phyloP scores from a whole-genome alignment of 768 basidiomycete genomes.

The Amanita muscaria region DNA sequence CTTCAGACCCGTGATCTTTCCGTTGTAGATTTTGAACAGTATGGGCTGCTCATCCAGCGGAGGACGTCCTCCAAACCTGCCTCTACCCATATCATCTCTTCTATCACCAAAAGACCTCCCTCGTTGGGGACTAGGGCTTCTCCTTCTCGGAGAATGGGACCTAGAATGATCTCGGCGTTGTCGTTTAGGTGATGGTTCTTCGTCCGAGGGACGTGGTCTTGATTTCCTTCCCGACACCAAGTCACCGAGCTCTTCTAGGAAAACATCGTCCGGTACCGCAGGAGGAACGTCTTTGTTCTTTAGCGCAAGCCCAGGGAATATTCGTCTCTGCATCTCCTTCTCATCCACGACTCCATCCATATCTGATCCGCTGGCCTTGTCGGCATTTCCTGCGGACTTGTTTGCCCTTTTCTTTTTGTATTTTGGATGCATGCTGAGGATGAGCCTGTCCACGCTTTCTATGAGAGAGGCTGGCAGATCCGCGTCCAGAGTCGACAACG shows the following conservation, averaged over 20 bases:
- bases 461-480: conserved; percentile 86
- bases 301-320: conserved; percentile 87
- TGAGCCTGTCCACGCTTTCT: conserved; percentile 89
- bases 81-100: conserved; percentile 26
- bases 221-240: conserved; percentile 72
- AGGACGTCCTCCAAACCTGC: conserved; percentile 26
- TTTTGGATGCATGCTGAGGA: conserved; percentile 91
- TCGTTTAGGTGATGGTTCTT: conserved; percentile 50
- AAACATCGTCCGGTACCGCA: conserved; percentile 61
- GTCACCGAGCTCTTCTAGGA: conserved; percentile 86
- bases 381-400: conserved; percentile 28
- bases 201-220: conserved; percentile 28
- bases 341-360: conserved; percentile 38
- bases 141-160: conserved; percentile 36
- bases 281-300: conserved; percentile 64
- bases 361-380: conserved; percentile 24
- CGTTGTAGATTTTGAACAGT: conserved; percentile 91
- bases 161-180: conserved; percentile 41
- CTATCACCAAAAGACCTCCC: conserved; percentile 21
- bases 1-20: conserved; percentile 75
- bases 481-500: conserved; percentile 69
- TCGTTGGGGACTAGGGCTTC: conserved; percentile 52
- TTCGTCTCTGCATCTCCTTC: conserved; percentile 66
- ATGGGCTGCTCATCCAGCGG: conserved; percentile 73
- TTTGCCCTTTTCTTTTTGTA: conserved; percentile 67